Base-by-base conservation (phyloP, 805 yeast genomes). In the Torulaspora quercuum region DNA sequence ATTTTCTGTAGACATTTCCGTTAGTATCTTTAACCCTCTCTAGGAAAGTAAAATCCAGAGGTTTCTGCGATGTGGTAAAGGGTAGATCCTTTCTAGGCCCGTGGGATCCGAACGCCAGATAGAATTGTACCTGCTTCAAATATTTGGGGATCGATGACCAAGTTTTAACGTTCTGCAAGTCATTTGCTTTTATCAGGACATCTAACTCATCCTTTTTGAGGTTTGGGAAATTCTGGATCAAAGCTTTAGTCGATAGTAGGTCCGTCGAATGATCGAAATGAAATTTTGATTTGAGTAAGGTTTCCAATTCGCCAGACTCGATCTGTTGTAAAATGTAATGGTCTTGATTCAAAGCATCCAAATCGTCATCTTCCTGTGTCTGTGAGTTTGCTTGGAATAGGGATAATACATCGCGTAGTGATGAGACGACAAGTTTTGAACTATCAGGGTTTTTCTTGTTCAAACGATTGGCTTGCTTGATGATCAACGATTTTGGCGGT, bases 101-200 rank as follows among this genome's bases (percentile, higher is more conserved):
- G 70, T 82, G 75, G 31, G 80, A 67, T 2, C 89, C 89, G 57
- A 78, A 83, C 0, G 80, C 70, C 19, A 80, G 68, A 61, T 70
- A 79, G 55, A 76, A 80, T 7, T 76, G 70, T 45, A 80, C 64
- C 43, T 72, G 65, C 52, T 81, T 80, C 35, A 71, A 71, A 33
- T 72, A 69, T 8, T 42, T 42, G 3, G 75, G 65, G 29, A 80
- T 45, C 25, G 64, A 58, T 2, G 57, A 55, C 94, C 94, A 83
- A 36, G 72, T 67, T 35, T 67, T 67, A 45, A 72, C 19, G n/a
- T 27, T 29, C n/a, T 16, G 18, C n/a, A 29, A 6, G 6, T 29
- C 21, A 40, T 53, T n/a, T 53, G 60, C 44, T 59, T 59, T 48
- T 57, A 57, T 36, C 14, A 55, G 29, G 7, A 45, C 24, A 13